Base-by-base conservation (phyloP, 2,329 filamentous ascomycete species). In the Fusarium sterilihyphosum region DNA sequence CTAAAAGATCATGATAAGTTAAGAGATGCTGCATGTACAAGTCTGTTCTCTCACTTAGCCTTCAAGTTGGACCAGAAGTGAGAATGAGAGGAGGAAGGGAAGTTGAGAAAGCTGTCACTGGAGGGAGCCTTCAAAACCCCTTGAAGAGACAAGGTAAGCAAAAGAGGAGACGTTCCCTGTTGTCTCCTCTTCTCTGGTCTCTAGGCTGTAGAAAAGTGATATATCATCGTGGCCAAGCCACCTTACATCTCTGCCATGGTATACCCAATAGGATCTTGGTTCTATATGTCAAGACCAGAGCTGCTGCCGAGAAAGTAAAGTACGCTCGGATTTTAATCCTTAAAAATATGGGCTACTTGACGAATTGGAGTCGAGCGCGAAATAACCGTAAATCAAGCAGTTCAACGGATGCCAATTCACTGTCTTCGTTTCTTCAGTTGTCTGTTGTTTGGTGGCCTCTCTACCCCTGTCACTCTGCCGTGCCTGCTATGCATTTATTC, bases 1-100 rank as follows among this genome's bases (percentile, higher is more conserved):
- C 1, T 52, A 1, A 18, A 2, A 6, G 1, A 2, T 31, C 5
- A 2, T 5, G 2, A 2, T 4, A 8, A 8, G 6, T 11, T 5
- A 16, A 29, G 2, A 11, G 18, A 5, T 8, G 9, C 9, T 31
- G 46, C 20, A 4, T 6, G 8, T 17, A 3, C 14, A 8, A 31
- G 4, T 3, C 9, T 8, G 0, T 4, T 35, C 9, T 5, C 8
- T 35, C 4, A 20, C 8, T 4, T 20, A 6, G 8, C 12, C 31
- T 6, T 5, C 6, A 20, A 16, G 6, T 8, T 20, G 49, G 22
- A 3, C 6, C n/a, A 20, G 17, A 24, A 33, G 31, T 7, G 17
- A 14, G 6, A 35, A 35, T 35, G 17, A 8, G 6, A 24, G 17
- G 4, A 20, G 5, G n/a, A 24, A 35, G 22, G 8, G 47, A 33